phyloP scores from a whole-genome alignment of 306 rosid genomes.

The Corylus americana region DNA sequence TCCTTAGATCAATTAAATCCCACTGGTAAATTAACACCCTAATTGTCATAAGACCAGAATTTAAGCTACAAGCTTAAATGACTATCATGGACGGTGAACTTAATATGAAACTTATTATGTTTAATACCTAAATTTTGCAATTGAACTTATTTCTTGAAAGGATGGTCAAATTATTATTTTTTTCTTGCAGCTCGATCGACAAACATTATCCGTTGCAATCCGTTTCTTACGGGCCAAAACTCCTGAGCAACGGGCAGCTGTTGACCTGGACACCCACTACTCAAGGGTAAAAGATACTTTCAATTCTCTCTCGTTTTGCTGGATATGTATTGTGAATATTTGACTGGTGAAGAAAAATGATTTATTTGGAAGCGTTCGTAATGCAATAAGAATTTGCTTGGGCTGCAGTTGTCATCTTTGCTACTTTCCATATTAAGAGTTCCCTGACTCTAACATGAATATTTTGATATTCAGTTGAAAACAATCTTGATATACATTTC shows the following conservation, averaged over 20 bases:
- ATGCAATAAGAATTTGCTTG: neutral
- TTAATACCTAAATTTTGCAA: neutral
- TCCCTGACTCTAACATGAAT: conserved; percentile 1
- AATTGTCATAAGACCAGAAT: no score
- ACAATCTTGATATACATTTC: neutral
- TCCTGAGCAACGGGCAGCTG: conserved; percentile 94
- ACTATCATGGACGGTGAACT: no score
- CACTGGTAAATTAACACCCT: no score
- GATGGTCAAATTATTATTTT: conserved; percentile 3
- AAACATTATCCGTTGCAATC: conserved; percentile 66
- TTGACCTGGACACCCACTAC: conserved; percentile 97
- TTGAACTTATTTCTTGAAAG: neutral
- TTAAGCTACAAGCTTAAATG: no score
- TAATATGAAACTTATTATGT: neutral
- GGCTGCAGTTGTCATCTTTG: neutral
- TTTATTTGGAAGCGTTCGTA: neutral
- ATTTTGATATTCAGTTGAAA: conserved; percentile 11
- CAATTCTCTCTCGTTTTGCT: conserved; percentile 7
- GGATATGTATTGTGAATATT: neutral
- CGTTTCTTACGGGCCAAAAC: conserved; percentile 90
- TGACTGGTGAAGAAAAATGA: neutral
- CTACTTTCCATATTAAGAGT: conserved; percentile 3
- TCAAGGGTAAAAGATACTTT: conserved; percentile 54
- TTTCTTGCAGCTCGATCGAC: conserved; percentile 62
- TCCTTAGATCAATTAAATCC: no score